Evolutionary conservation across 805 yeast genomes (phyloP).

Genomic region (Pichia pseudocactophila): DNA sequence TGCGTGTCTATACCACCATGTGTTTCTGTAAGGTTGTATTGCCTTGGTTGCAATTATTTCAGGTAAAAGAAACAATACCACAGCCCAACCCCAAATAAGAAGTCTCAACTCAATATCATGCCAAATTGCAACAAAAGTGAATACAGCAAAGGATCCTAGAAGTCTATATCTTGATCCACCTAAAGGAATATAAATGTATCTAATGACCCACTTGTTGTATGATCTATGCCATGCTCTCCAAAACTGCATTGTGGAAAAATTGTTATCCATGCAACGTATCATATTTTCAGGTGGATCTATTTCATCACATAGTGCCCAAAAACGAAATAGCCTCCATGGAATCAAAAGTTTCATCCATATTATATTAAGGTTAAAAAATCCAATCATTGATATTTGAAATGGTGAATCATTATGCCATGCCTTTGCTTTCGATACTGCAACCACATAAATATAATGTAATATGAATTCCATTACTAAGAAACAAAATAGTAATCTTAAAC

Average conservation of each 20-base stretch:
- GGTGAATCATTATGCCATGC: constrained; percentile 91
- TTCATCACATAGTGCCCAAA: constrained; percentile 88
- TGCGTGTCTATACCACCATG: constrained; percentile 68
- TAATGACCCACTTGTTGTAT: constrained; percentile 79
- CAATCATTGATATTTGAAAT: constrained; percentile 91
- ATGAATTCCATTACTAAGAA: constrained; percentile 82
- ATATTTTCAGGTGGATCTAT: constrained; percentile 97
- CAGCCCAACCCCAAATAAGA: constrained; percentile 92
- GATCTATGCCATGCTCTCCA: constrained; percentile 99
- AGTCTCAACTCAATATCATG: constrained; percentile 88
- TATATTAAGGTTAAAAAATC: constrained; percentile 78
- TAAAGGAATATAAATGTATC: constrained; percentile 84
- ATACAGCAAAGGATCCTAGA: constrained; percentile 72
- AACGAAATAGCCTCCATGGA: constrained; percentile 92
- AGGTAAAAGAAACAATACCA: constrained; percentile 80
- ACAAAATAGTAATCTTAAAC: constrained; percentile 60
- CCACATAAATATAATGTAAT: constrained; percentile 83
- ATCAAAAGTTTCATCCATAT: constrained; percentile 89
- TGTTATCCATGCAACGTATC: constrained; percentile 93
- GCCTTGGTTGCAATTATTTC: constrained; percentile 58
- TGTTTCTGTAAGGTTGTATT: constrained; percentile 25
- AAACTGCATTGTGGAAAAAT: constrained; percentile 86
- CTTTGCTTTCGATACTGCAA: constrained; percentile 79
- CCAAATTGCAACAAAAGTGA: constrained; percentile 96
- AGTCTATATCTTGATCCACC: constrained; percentile 75